Percentiles rank a stretch among this genome's conserved stretches.
Evolutionary conservation across 495 filamentous ascomycete genomes (phyloP).

Genomic region (Collariella sp.): DNA sequence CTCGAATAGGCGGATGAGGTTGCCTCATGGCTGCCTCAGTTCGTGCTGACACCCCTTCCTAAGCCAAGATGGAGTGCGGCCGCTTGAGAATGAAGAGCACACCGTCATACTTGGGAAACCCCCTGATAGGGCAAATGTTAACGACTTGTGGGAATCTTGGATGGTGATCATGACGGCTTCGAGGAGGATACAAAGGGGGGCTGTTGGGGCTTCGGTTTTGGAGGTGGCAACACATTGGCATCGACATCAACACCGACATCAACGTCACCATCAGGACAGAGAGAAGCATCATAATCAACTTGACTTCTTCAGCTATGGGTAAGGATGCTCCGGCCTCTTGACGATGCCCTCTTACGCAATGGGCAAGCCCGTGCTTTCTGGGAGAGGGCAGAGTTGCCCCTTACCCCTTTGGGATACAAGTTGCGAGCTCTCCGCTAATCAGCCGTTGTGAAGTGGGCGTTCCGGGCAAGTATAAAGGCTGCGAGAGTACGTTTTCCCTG

Average conservation of each 20-base stretch:
- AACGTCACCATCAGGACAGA: background rate
- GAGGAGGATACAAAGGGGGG: conserved; percentile 1
- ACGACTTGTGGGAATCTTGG: background rate
- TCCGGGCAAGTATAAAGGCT: conserved; percentile 41
- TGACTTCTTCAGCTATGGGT: background rate
- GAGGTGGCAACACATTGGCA: no score
- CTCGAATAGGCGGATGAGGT: no score
- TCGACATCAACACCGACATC: background rate
- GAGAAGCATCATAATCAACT: background rate
- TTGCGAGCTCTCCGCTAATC: conserved; percentile 8
- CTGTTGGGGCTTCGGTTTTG: background rate
- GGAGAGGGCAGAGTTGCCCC: background rate
- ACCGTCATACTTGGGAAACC: no score
- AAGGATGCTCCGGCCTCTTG: background rate
- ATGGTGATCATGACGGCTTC: background rate
- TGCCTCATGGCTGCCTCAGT: no score
- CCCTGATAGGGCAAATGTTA: background rate
- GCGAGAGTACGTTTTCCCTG: conserved; percentile 23
- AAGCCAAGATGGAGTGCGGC: background rate
- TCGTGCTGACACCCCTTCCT: no score
- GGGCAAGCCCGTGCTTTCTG: background rate
- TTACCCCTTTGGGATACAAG: background rate
- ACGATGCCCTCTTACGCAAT: background rate
- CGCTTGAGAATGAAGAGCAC: background rate
- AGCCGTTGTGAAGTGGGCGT: conserved; percentile 27